A percentile compares a stretch with the other conserved stretches of the same genome.
These are phyloP conservation scores for Karstenula rhodostoma DNA, from an alignment of 2,329 filamentous ascomycete genomes.

Conservation along the genomic window DNA sequence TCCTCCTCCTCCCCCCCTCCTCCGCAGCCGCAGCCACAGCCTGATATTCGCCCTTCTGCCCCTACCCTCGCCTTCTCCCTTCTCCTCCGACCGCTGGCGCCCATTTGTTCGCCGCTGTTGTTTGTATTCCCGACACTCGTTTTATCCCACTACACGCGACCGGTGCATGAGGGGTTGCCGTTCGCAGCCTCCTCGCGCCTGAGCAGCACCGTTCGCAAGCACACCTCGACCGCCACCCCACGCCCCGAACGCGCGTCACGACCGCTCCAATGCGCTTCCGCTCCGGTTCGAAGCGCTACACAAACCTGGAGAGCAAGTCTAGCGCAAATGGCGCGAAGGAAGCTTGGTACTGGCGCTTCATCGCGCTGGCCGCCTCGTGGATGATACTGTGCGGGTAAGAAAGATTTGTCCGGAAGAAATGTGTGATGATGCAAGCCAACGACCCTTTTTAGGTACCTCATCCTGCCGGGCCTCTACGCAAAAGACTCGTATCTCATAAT, in stretches of 20 bases:
- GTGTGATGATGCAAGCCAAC: slow-evolving; percentile 23
- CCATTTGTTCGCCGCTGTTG: not conserved
- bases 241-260: slow-evolving; percentile 9
- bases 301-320: slow-evolving; percentile 36
- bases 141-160: not conserved
- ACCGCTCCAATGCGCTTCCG: slow-evolving; percentile 39
- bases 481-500: slow-evolving; percentile 50
- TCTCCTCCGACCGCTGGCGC: not conserved
- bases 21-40: slow-evolving; percentile 7
- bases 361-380: slow-evolving; percentile 54
- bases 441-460: slow-evolving; percentile 52
- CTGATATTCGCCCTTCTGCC: slow-evolving; percentile 1
- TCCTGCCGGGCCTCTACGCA: slow-evolving; percentile 58
- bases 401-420: not conserved
- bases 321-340: slow-evolving; percentile 32
- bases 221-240: not conserved
- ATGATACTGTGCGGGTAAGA: slow-evolving; percentile 59
- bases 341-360: slow-evolving; percentile 59
- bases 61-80: slow-evolving; percentile 1
- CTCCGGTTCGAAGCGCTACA: slow-evolving; percentile 40
- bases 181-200: slow-evolving; percentile 6
- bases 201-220: slow-evolving; percentile 5
- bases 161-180: slow-evolving; percentile 11
- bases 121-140: slow-evolving; percentile 7
- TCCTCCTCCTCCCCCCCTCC: too few relatives aligned